Percentiles rank a stretch among this genome's conserved stretches.
These are phyloP conservation scores for Nematodospora anomalae DNA, from an alignment of 1,139 yeast species.

Conservation along the genomic window DNA sequence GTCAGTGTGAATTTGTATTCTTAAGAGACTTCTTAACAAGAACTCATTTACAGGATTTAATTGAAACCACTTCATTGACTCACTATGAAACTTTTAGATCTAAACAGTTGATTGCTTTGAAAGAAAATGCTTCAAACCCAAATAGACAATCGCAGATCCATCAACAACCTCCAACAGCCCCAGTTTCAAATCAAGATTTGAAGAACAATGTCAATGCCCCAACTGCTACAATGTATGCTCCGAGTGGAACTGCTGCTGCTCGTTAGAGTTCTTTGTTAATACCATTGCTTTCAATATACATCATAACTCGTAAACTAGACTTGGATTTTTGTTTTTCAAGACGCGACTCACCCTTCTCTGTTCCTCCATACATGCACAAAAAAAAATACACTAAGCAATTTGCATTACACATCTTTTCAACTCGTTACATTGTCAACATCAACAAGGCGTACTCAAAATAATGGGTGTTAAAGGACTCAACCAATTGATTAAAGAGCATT, in stretches of 20 bases:
- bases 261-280: slow-evolving; percentile 1
- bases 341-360: too few species aligned
- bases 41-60: slow-evolving; percentile 93
- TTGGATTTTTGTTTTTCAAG: neutral
- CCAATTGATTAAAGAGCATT: slow-evolving; percentile 82
- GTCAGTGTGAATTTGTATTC: slow-evolving; percentile 93
- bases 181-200: slow-evolving; percentile 6
- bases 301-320: neutral
- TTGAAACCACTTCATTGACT: slow-evolving; percentile 83
- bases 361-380: neutral
- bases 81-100: slow-evolving; percentile 95
- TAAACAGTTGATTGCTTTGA: slow-evolving; percentile 89
- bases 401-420: neutral
- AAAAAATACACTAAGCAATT: too few species aligned
- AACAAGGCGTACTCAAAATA: neutral
- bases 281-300: neutral
- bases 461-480: slow-evolving; percentile 87
- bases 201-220: slow-evolving; percentile 5
- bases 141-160: slow-evolving; percentile 30
- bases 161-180: slow-evolving; percentile 9
- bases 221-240: slow-evolving; percentile 9
- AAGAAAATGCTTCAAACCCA: slow-evolving; percentile 70
- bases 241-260: slow-evolving; percentile 3
- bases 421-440: neutral
- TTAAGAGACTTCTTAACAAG: slow-evolving; percentile 91